Base-by-base conservation (phyloP, 495 filamentous ascomycete genomes). In the Parathielavia appendiculata region DNA sequence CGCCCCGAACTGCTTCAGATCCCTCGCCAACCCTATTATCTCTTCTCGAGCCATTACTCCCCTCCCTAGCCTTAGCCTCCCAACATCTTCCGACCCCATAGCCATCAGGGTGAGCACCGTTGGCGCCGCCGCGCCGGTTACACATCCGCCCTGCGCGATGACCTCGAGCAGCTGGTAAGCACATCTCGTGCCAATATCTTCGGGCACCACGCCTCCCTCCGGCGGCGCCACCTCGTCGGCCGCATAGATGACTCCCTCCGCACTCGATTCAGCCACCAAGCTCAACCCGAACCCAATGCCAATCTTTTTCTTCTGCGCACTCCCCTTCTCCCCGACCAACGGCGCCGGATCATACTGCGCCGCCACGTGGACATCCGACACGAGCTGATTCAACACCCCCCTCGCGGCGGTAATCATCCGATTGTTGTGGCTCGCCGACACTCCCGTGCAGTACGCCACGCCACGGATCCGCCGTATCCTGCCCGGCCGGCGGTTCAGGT, bases 391-490 rank as follows among this genome's bases (percentile, higher is more conserved):
- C 41, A 99, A 78, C 41, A 97, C 80, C 16, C 89, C 91, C 65
- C 93, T 79, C 45, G 91, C 90, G 22, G 85, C 81, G 64, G 93
- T 89, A 72, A 97, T 99, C 90, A 95, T 93, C 51, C 93, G 81
- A 50, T 89, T 88, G 70, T 97, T 99, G 62, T 96, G 96, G 46
- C 87, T 89, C 0, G 85, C 92, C 10, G 87, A 85, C 1, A 97
- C 90, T 26, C 93, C 93, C 4, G 88, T 89, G 26, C 87, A 86
- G 71, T 97, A 97, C 20, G 92, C 92, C 2, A 97, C 92, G 48
- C 93, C 93, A 54, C 95, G 82, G 53, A 99, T 85, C 63, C 84
- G 80, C 78, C 92, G 93, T 57, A 99, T 87, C 52, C 90, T 76
- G 4, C 93, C 93, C 0, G 91, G 80, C n/a, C 69, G 74, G 8